Conservation (phyloP, 768 basidiomycete genomes). For the Tricholoma saponaceum region DNA sequence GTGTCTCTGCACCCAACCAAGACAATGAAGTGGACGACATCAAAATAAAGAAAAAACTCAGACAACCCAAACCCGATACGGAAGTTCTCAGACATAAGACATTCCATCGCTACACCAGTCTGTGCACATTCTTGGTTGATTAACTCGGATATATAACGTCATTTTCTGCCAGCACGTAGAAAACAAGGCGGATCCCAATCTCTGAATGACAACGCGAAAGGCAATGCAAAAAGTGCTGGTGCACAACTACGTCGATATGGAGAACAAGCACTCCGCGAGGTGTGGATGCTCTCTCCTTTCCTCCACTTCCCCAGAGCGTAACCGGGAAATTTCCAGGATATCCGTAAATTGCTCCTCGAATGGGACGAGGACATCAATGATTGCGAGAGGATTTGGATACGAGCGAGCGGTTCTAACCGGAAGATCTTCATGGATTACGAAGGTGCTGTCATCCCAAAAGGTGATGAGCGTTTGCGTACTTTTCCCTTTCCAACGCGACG, state of each 20-base stretch:
- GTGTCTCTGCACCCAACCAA: constrained; percentile 54
- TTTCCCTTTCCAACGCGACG: constrained; percentile 97
- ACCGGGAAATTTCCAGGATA: constrained; percentile 56
- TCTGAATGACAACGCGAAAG: constrained; percentile 89
- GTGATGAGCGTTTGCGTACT: constrained; percentile 78
- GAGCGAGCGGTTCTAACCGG: constrained; percentile 84
- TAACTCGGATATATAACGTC: not conserved
- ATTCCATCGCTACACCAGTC: constrained; percentile 98
- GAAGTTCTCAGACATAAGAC: constrained; percentile 91
- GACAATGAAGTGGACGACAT: constrained; percentile 38
- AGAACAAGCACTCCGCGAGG: constrained; percentile 88
- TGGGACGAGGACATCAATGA: constrained; percentile 85
- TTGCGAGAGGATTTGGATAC: constrained; percentile 91
- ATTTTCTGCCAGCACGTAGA: constrained; percentile 65
- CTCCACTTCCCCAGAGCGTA: not conserved
- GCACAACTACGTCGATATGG: constrained; percentile 92
- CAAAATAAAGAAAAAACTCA: constrained; percentile 48
- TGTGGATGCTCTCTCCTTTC: constrained; percentile 29
- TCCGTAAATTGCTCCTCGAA: constrained; percentile 73
- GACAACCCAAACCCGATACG: constrained; percentile 68
- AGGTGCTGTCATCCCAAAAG: constrained; percentile 68
- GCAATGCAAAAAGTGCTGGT: constrained; percentile 90
- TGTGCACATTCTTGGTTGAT: constrained; percentile 24
- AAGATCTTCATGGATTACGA: constrained; percentile 91
- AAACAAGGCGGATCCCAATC: constrained; percentile 98